phyloP scores from a whole-genome alignment of 208 protist genomes.

The Leishmania martiniquensis region DNA sequence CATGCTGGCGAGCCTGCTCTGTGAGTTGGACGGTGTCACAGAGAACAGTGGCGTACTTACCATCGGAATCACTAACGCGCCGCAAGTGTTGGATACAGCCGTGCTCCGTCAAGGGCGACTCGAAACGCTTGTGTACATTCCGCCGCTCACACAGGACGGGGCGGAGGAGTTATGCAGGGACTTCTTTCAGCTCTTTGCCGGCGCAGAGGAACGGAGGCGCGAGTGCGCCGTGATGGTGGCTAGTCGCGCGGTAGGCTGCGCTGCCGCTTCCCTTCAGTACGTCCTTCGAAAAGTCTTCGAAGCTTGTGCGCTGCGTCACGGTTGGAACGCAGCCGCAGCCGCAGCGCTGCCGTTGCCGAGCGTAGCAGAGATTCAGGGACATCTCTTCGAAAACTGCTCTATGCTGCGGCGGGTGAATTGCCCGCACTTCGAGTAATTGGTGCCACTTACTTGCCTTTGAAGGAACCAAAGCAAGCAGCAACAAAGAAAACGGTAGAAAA shows the following conservation, averaged over 20 bases:
- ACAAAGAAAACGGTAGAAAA: too few relatives aligned
- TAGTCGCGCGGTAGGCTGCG: slow-evolving; percentile 40
- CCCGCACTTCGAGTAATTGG: slow-evolving; percentile 1
- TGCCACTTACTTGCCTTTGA: background rate
- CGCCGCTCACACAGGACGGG: slow-evolving; percentile 52
- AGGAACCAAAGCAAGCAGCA: background rate
- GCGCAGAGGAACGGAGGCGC: background rate
- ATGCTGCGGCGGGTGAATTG: slow-evolving; percentile 5
- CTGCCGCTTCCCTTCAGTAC: slow-evolving; percentile 52
- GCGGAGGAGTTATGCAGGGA: slow-evolving; percentile 47
- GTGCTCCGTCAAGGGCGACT: slow-evolving; percentile 96
- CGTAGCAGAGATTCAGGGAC: background rate
- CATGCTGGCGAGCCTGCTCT: slow-evolving; percentile 96
- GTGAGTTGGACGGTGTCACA: slow-evolving; percentile 97
- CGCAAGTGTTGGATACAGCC: slow-evolving; percentile 92
- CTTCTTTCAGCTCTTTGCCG: slow-evolving; percentile 66
- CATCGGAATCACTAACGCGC: slow-evolving; percentile 84
- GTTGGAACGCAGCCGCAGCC: slow-evolving; percentile 3
- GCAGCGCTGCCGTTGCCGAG: slow-evolving; percentile 7
- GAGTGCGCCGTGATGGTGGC: slow-evolving; percentile 36
- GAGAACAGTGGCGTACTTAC: slow-evolving; percentile 91
- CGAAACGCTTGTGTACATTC: slow-evolving; percentile 77
- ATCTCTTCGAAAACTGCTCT: slow-evolving; percentile 22
- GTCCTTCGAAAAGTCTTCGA: slow-evolving; percentile 75
- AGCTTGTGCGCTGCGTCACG: slow-evolving; percentile 9